Evolutionary conservation across 2,329 filamentous ascomycete species (phyloP), one percentile per base, ranked within the genome.

Genomic region (Rhynchosporium graminicola): DNA sequence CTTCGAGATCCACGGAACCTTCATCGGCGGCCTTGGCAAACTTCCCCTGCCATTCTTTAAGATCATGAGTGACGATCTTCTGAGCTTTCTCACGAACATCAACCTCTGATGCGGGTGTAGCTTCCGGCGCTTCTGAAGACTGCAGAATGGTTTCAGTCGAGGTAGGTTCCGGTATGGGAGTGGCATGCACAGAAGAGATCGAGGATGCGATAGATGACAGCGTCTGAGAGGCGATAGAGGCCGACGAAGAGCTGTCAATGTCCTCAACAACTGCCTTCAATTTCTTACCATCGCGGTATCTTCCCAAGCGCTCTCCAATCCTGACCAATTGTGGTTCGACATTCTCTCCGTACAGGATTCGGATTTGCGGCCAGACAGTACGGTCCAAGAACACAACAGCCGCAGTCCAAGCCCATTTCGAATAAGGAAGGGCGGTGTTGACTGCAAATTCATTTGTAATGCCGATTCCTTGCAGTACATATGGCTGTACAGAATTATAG

Each of bases 311-410:
- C 78, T 97, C 90, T 12, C 91, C 91, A 71, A 99, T 98, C 71
- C 92, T 91, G 61, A 94, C 85, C 13, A 99, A 82, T 76, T 99
- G 96, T 13, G 96, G 96, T 77, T 98, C 93, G 3, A 99, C 93
- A 70, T 96, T 97, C 72, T 97, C 88, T 10, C 88, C 85, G 72
- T 98, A 98, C 4, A 97, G 78, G 13, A 90, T 82, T 31, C 89
- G 86, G 10, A 97, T 66, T 67, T 89, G 88, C 1, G 94, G 94
- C 88, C 91, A 95, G 15, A 98, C 79, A 1, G 87, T 88, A 52
- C 85, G 84, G 62, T 92, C 85, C 40, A 96, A 77, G 72, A 97
- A 94, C 12, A 83, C 78, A 63, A 86, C 84, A 0, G 84, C 83
- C 63, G 86, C 86, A 61, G 86, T 86, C 82, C 89, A 91, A 3